Evolutionary conservation across 805 yeast species (phyloP), one percentile per base, ranked within the genome.

Genomic region (Pichia cabralensis): DNA sequence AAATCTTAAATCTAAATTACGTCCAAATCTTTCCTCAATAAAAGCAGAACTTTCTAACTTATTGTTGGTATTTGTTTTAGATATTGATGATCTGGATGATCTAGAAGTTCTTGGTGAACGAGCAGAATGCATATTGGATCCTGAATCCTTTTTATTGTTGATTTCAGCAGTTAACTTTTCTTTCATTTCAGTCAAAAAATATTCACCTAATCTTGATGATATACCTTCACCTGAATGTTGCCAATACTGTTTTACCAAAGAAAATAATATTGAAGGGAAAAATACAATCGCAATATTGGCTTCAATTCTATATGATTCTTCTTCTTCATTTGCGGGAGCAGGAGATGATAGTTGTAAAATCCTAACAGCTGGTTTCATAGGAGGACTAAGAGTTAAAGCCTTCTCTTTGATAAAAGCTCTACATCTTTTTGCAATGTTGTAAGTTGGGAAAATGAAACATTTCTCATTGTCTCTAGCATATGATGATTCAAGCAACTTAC

Each of bases 221-320:
- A 92, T 72, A n/a, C 96, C 95, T 56, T 89, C 96, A 19, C 99
- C 99, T 0, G 95, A 65, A 50, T 88, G 96, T 55, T 89, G 96
- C 98, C 98, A 92, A 60, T 84, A 92, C 47, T 75, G 75, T 52
- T 84, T 86, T 26, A 92, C 88, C 4, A 81, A 55, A 1, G 72
- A 55, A 42, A 65, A 75, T 39, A 68, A 75, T 3, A 64, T 61
- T 2, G 63, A 55, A 2, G 83, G 83, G 49, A 80, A 82, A 41
- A 92, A 77, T n/a, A 86, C 84, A 15, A 75, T 80, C 0, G 88
- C 80, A 35, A 89, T 71, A 26, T 71, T 71, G 11, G 86, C 73
- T 46, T 78, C 88, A 19, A 75, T 62, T 39, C 74, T 67, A 41
- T 67, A 67, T 2, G 75, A 66, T 36, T 61, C 67, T 43, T 81